These are phyloP conservation scores for Claviceps sorghi DNA, from an alignment of 2,329 filamentous ascomycete species.

Conservation along the genomic window DNA sequence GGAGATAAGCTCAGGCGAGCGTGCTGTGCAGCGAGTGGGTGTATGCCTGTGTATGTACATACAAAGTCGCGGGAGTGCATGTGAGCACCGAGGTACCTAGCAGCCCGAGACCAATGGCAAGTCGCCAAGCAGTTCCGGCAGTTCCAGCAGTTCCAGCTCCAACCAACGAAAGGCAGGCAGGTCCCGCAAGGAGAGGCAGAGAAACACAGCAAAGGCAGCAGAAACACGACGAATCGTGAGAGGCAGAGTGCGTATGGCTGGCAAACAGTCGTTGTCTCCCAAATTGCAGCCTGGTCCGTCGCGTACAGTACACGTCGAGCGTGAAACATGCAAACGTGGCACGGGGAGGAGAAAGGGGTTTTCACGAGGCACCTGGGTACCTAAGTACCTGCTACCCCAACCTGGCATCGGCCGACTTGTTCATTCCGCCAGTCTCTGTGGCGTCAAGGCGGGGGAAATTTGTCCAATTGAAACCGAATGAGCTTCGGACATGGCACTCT, in stretches of 20 bases:
- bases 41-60: not conserved
- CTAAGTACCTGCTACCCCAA: no score
- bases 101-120: not conserved
- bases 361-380: not conserved
- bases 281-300: no score
- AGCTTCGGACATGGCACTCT: not conserved
- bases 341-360: no score
- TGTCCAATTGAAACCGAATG: not conserved
- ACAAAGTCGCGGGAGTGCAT: not conserved
- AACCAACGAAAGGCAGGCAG: not conserved
- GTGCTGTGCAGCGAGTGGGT: not conserved
- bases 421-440: not conserved
- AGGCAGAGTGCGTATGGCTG: not conserved
- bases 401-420: not conserved
- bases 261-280: not conserved
- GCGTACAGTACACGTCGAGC: no score
- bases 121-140: not conserved
- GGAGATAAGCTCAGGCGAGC: not conserved
- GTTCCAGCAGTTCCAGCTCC: not conserved
- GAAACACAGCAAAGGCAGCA: not conserved
- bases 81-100: not conserved
- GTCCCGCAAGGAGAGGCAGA: not conserved
- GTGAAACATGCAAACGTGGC: no score
- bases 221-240: not conserved
- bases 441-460: not conserved